phyloP scores from a whole-genome alignment of 331 rosid species.

The Malus hybrid region DNA sequence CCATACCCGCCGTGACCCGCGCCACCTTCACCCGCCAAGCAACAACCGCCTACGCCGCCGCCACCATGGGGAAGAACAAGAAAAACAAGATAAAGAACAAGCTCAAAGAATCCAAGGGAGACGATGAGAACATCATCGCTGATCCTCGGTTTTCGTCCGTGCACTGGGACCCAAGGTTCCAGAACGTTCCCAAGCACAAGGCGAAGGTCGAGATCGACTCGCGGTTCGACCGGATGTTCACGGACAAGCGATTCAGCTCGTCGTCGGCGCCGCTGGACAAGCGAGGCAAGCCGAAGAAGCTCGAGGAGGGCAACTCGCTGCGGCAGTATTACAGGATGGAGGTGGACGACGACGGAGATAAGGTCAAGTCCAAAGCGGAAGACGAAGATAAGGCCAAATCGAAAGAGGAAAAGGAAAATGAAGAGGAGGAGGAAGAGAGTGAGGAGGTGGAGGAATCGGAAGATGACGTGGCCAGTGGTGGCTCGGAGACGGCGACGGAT shows the following conservation, averaged over 20 bases:
- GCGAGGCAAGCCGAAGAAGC: conserved; percentile 53
- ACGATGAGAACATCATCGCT: conserved; percentile 23
- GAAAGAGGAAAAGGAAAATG: neutral
- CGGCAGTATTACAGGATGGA: conserved; percentile 55
- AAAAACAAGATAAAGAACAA: conserved; percentile 9
- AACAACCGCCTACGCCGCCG: neutral
- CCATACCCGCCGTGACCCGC: neutral
- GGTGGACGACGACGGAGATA: conserved; percentile 28
- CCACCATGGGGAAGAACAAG: conserved; percentile 23
- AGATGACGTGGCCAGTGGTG: conserved; percentile 12
- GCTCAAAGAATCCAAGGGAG: neutral
- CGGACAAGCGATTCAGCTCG: conserved; percentile 45
- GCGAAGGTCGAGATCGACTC: conserved; percentile 68
- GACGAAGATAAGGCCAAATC: neutral
- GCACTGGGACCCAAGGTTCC: conserved; percentile 84
- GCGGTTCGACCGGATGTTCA: conserved; percentile 59
- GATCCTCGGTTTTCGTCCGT: conserved; percentile 55
- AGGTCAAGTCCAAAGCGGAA: conserved; percentile 2
- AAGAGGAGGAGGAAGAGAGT: conserved; percentile 11
- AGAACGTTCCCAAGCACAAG: conserved; percentile 50
- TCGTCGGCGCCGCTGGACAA: conserved; percentile 71
- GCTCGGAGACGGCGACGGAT: conserved; percentile 30
- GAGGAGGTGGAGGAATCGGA: conserved; percentile 15
- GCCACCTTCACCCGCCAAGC: neutral
- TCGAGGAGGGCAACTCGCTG: conserved; percentile 16